Conservation (phyloP, 2,329 filamentous ascomycete species). For the Fusarium keratoplasticum region DNA sequence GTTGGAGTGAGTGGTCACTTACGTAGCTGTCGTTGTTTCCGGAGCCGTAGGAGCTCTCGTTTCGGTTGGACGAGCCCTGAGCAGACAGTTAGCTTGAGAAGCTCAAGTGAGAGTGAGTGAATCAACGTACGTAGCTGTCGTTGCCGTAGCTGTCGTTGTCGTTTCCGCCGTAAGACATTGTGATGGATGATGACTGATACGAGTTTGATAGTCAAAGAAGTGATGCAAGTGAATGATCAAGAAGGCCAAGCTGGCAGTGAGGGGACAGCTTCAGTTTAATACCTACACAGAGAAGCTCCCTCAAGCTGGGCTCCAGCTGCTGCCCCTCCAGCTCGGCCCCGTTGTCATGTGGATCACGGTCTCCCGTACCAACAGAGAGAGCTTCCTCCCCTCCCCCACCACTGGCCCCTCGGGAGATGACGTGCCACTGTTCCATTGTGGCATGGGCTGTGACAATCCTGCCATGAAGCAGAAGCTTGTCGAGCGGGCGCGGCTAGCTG, state of each 20-base stretch:
- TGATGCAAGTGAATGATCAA: conserved; percentile 7
- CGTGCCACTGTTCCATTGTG: conserved; percentile 37
- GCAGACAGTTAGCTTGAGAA: conserved; percentile 7
- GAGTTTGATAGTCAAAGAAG: conserved; percentile 3
- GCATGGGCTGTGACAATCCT: conserved; percentile 21
- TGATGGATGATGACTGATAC: conserved; percentile 29
- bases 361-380: conserved; percentile 2
- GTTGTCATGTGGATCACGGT: conserved; percentile 27
- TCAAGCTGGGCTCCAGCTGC: neutral
- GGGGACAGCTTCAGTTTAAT: conserved; percentile 36
- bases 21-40: conserved; percentile 23
- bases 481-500: conserved; percentile 5
- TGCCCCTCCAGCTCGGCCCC: conserved; percentile 16
- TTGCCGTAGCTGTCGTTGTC: conserved; percentile 49
- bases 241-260: neutral
- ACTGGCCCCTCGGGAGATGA: conserved; percentile 29
- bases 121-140: neutral
- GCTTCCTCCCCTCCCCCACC: conserved; percentile 14
- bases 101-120: neutral
- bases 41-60: conserved; percentile 9
- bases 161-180: conserved; percentile 62
- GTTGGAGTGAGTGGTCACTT: neutral
- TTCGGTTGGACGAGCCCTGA: conserved; percentile 27
- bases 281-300: conserved; percentile 24
- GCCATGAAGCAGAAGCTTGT: conserved; percentile 18